Conservation (phyloP, 176 grass and related monocot species). For the Melocanna baccifera region DNA sequence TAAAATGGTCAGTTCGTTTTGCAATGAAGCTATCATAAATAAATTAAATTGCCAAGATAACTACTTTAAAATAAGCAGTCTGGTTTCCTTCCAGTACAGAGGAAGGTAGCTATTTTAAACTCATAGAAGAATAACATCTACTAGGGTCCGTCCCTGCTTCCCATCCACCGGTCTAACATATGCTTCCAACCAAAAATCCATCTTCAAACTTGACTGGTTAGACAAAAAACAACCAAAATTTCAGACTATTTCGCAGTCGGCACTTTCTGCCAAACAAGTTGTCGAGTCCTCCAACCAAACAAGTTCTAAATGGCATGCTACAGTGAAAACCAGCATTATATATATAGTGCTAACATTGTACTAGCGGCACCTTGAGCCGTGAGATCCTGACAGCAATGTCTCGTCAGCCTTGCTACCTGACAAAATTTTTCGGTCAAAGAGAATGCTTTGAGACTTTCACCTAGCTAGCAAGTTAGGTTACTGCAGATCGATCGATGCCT, state of each 20-base stretch:
- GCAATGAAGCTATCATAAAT: slow-evolving; percentile 21
- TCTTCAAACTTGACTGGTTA: too few relatives aligned
- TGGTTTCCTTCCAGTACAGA: background rate
- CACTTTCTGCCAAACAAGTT: too few relatives aligned
- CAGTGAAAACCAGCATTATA: too few relatives aligned
- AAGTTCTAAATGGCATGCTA: background rate
- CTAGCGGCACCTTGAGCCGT: background rate
- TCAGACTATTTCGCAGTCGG: too few relatives aligned
- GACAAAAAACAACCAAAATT: too few relatives aligned
- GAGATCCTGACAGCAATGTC: slow-evolving; percentile 29
- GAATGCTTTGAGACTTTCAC: background rate
- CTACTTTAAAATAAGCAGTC: slow-evolving; percentile 7
- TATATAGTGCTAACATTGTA: background rate
- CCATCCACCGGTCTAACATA: too few relatives aligned
- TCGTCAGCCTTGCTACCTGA: background rate
- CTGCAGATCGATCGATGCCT: background rate
- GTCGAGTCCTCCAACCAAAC: too few relatives aligned
- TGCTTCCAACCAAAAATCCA: too few relatives aligned
- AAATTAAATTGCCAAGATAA: slow-evolving; percentile 17
- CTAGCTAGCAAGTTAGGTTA: background rate
- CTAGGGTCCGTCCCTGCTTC: too few relatives aligned
- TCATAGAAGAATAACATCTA: background rate
- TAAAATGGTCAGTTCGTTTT: background rate
- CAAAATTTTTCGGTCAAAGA: background rate
- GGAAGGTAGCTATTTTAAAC: background rate